Evolutionary conservation across 805 yeast genomes (phyloP), one percentile per base, ranked within the genome.

Genomic region (Clavispora asparagi): DNA sequence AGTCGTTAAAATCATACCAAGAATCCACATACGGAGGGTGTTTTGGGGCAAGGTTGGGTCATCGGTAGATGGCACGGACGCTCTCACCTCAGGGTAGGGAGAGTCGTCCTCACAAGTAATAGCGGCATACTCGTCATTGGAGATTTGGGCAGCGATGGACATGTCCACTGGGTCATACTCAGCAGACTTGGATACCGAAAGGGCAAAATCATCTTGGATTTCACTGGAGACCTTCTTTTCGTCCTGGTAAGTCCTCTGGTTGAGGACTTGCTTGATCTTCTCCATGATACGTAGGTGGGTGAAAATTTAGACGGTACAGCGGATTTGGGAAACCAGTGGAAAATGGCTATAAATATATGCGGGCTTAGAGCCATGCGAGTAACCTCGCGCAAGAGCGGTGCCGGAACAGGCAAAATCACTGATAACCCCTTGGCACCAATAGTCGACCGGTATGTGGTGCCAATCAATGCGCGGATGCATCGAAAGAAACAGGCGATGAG

Each of bases 51-150:
- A 58, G 4, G 70, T 51, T 1, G 76, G 73, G 59, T 80, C 83
- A 57, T 79, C 84, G 9, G 64, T 59, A 9, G 77, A 70, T 7
- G 81, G 76, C 32, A 79, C 79, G 19, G 82, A 76, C 26, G 86
- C 77, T 60, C 88, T 73, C 17, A 82, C 87, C 61, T 82, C 87
- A 1, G 85, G 79, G 58, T 82, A 82, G 9, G 86, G 85, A 17
- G 59, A 55, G 50, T 55, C 58, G 39, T 54, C 57, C 37, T 54
- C 59, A n/a, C 48, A 48, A 14, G 36, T 35, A 29, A 54, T 43
- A 17, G 50, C 58, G 13, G 59, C 58, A 19, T 55, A 55, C 14
- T 51, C 55, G 31, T 55, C 59, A 12, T 44, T 46, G 12, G 46
- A 47, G 38, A 55, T 47, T 23, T 48, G 42, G 23, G 52, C 46